Percentiles rank a stretch among this genome's conserved stretches.
These are phyloP conservation scores for Xylaria nigripes DNA, from an alignment of 495 filamentous ascomycete genomes.

Conservation along the genomic window DNA sequence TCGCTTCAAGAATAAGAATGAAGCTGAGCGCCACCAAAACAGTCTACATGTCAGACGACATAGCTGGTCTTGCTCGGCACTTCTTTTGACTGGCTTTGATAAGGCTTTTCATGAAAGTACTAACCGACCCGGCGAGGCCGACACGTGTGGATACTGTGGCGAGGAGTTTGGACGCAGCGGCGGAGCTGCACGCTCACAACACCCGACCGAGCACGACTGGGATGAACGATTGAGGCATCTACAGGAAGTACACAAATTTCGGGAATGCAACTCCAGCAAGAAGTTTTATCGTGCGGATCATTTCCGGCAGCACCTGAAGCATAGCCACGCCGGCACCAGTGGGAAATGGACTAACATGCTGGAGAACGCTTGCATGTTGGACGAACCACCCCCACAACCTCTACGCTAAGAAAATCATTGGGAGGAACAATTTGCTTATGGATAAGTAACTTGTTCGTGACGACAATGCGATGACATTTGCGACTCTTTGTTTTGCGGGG, in stretches of 20 bases:
- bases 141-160: conserved; percentile 93
- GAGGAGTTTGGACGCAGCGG: conserved; percentile 73
- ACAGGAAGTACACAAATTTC: conserved; percentile 86
- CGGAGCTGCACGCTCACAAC: conserved; percentile 25
- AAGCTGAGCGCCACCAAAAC: conserved; percentile 95
- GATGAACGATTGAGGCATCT: conserved; percentile 76
- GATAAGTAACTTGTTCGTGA: conserved; percentile 10
- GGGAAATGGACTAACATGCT: conserved; percentile 99
- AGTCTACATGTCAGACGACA: conserved; percentile 91
- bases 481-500: not conserved
- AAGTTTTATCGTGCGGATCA: conserved; percentile 98
- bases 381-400: conserved; percentile 49
- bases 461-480: not conserved
- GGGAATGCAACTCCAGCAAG: conserved; percentile 96
- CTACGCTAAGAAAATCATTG: conserved; percentile 22
- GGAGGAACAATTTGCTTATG: not conserved
- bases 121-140: conserved; percentile 48
- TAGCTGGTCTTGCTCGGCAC: conserved; percentile 92
- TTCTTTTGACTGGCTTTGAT: conserved; percentile 54
- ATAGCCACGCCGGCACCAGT: conserved; percentile 92
- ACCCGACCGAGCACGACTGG: conserved; percentile 61
- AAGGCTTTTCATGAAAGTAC: conserved; percentile 80
- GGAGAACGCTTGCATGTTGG: conserved; percentile 94
- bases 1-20: conserved; percentile 99
- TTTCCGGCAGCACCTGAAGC: conserved; percentile 96